These are phyloP conservation scores for Epichloe sp. DNA, from an alignment of 2,329 filamentous ascomycete genomes.

Conservation along the genomic window DNA sequence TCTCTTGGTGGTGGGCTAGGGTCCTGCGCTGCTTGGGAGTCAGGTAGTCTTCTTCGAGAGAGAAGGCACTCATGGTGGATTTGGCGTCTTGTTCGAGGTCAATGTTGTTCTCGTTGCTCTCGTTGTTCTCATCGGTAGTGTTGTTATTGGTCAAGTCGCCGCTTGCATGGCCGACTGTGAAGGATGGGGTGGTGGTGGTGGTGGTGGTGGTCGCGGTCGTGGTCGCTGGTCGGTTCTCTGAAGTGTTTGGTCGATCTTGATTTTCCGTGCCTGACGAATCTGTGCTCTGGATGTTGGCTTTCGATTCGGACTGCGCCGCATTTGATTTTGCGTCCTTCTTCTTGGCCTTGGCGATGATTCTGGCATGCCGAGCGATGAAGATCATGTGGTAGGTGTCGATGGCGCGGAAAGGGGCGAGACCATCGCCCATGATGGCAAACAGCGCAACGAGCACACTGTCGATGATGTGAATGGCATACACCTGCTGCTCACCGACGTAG, in stretches of 20 bases:
- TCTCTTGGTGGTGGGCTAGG: constrained; percentile 64
- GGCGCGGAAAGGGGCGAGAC: constrained; percentile 59
- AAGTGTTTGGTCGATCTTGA: not conserved
- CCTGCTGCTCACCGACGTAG: constrained; percentile 60
- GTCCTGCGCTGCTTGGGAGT: constrained; percentile 51
- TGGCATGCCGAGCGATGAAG: constrained; percentile 57
- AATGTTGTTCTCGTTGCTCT: not conserved
- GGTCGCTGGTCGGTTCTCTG: not conserved
- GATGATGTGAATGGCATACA: constrained; percentile 57
- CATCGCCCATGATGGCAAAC: constrained; percentile 58
- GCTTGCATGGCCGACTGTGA: constrained; percentile 15
- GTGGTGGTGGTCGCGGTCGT: not conserved
- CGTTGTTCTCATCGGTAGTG: constrained; percentile 8
- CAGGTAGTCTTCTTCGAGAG: constrained; percentile 47
- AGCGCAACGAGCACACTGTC: constrained; percentile 59
- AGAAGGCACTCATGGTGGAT: constrained; percentile 20
- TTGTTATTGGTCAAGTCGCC: constrained; percentile 26
- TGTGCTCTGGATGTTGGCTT: constrained; percentile 10
- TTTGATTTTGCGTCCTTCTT: constrained; percentile 13
- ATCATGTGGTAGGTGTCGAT: constrained; percentile 83
- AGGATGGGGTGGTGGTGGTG: not conserved
- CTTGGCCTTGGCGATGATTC: constrained; percentile 28
- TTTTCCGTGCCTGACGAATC: not conserved
- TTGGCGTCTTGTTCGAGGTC: constrained; percentile 26
- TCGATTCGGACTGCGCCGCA: not conserved